Base-by-base conservation (phyloP, 192 early-diverging fungal genomes). In the Podila epicladia region DNA sequence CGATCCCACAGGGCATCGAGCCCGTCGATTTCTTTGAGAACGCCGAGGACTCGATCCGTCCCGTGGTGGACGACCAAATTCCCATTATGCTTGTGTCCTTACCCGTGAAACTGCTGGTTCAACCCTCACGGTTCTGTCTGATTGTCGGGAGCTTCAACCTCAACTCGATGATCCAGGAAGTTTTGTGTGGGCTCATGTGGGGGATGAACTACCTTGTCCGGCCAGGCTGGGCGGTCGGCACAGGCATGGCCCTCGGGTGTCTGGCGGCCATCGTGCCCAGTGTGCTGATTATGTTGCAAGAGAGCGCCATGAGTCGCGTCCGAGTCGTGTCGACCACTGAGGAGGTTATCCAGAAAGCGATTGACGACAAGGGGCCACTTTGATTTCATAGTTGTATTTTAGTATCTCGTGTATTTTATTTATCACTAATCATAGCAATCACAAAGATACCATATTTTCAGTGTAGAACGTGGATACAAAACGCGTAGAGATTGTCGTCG, bases 141-240 rank as follows among this genome's bases (percentile, higher is more conserved):
- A 80, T 80, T 53, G 71, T 80, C 8, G 77, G 77, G 4, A 67
- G 51, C 19, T 80, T 80, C 55, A 80, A 80, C n/a, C 17, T 80
- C 5, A 80, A 80, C 67, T 80, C 77, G 41, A 60, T 73, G 38
- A 62, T 80, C 12, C 77, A 80, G 33, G 77, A 80, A 15, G 59
- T 80, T 17, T 58, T 80, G 22, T 80, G 77, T 11, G 77, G 77
- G 35, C 69, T 80, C 60, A 80, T 80, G 77, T 80, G 77, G 77
- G 77, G 77, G 8, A 80, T 80, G 71, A 72, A 65, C 35, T 80
- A 80, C 35, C 77, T 69, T 73, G 77, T 80, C 4, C 70, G 77
- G 0, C 77, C 77, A 0, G 77, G 77, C 4, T 80, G 77, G 77
- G 71, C 73, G 1, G 65, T 68, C 3, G 77, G 77, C 1, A 72